Base-by-base conservation (phyloP, 1,284 basidiomycete genomes). In the Ustilago lituana region DNA sequence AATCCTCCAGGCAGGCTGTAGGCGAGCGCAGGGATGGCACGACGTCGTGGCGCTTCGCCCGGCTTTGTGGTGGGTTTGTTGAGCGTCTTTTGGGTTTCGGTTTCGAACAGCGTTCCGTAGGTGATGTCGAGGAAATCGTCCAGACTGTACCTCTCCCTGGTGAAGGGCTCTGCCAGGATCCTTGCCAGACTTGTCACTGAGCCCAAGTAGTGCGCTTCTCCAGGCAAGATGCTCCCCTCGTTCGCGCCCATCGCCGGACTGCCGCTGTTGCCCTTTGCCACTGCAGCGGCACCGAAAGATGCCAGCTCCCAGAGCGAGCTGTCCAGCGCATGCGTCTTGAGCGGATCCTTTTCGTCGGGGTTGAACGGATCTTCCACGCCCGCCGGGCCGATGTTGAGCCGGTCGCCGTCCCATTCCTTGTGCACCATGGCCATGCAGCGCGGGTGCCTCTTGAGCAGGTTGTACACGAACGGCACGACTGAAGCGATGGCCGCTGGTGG, bases 61-160 rank as follows among this genome's bases (percentile, higher is more conserved):
- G 35, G 37, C 17, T 61, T 46, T 3, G 17, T 39, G 27, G 22
- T 36, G 15, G 44, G 39, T 33, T 47, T 44, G 24, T 37, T 47
- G 20, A 96, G 89, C 66, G 88, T 90, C 45, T 92, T 86, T 59
- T 88, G 89, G 19, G 86, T 85, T 79, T 98, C 95, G 1, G 91
- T 91, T 47, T 94, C 92, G 72, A 96, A 91, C 29, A 98, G 85
- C 91, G 93, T 97, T 14, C 86, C 87, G 79, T 97, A 98, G 0
- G 92, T 93, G 82, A 98, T 93, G 83, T 98, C 96, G 77, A 98
- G 83, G 82, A 98, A 98, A 82, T 98, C 96, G 74, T 98, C 96
- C 86, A 97, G 88, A 24, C 88, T 86, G 83, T 94, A 98, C 24
- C 87, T 86, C 11, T 90, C 91, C 78, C 94, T 94, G 8, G 93